Percentiles rank a stretch among this genome's conserved stretches.
Evolutionary conservation across 345 rosid genomes (phyloP).

Genomic region (Psidium friedrichsthalianum): DNA sequence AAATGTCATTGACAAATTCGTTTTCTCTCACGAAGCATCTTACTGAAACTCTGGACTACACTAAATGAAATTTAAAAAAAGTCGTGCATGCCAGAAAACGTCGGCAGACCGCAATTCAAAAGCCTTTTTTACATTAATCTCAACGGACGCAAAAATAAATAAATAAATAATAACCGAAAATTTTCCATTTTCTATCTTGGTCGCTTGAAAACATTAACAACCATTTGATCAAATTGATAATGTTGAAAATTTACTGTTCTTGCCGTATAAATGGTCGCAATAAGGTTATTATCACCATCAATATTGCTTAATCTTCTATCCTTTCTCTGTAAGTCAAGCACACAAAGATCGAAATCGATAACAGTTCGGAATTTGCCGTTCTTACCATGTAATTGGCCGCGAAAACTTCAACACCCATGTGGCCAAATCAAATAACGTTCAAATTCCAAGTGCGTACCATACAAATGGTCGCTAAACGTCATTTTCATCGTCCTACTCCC

Average conservation of each 20-base stretch:
- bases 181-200: background rate
- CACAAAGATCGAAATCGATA: background rate
- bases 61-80: background rate
- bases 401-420: background rate
- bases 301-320: background rate
- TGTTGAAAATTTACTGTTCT: background rate
- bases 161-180: background rate
- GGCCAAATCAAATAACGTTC: fast-evolving
- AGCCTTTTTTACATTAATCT: background rate
- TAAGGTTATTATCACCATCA: background rate
- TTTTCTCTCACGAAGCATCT: no score
- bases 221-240: background rate
- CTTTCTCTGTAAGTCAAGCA: background rate
- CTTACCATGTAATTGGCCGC: background rate
- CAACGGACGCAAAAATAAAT: background rate
- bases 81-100: background rate
- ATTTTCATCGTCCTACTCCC: background rate
- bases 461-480: background rate
- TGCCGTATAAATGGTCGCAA: background rate
- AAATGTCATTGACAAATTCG: background rate
- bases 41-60: background rate
- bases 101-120: background rate
- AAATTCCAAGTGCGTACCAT: background rate
- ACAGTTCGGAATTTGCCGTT: background rate
- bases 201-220: background rate